Evolutionary conservation across 768 basidiomycete species (phyloP), one percentile per base, ranked within the genome.

Genomic region (Chalciporus pseudorubinellus): DNA sequence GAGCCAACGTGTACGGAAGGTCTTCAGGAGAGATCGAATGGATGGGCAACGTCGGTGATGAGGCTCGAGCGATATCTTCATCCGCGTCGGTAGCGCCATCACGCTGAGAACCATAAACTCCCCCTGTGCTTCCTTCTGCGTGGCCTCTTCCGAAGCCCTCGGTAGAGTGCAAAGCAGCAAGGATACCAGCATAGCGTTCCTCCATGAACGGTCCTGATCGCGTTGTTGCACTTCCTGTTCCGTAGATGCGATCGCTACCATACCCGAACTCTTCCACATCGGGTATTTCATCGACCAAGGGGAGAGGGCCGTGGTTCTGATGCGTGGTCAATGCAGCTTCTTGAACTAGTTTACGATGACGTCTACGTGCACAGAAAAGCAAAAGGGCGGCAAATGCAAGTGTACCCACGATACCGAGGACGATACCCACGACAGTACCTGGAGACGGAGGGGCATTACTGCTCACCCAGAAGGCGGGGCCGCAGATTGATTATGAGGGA

Each of bases 311-410:
- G 19, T 57, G 43, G 33, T 48, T 54, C 18, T 46, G 53, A 7
- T 56, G 50, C 2, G 28, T 39, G n/a, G 56, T 19, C 20, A 55
- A 26, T 6, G 51, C 51, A 38, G 62, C 50, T 19, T 66, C 66
- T 22, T 40, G 60, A 34, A 44, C 40, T 19, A 68, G 51, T 24
- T 50, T 44, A 24, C 60, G 69, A 51, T 60, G 64, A 22, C 68
- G 66, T 46, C 62, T 60, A 22, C 64, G 62, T 38, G 68, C 66
- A n/a, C 67, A 68, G 34, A 66, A 64, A 16, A 70, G 58, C 68
- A 66, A 70, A 4, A 68, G 55, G 33, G 39, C 48, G 3, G 60
- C 53, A 38, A 69, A 68, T 13, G 62, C 62, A 44, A 66, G 16
- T 3, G 60, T 54, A 22, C 66, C 67, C 5, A 59, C 42, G 14